Evolutionary conservation across 2,329 filamentous ascomycete genomes (phyloP), one percentile per base, ranked within the genome.

Genomic region (Colletotrichum tropicicola): DNA sequence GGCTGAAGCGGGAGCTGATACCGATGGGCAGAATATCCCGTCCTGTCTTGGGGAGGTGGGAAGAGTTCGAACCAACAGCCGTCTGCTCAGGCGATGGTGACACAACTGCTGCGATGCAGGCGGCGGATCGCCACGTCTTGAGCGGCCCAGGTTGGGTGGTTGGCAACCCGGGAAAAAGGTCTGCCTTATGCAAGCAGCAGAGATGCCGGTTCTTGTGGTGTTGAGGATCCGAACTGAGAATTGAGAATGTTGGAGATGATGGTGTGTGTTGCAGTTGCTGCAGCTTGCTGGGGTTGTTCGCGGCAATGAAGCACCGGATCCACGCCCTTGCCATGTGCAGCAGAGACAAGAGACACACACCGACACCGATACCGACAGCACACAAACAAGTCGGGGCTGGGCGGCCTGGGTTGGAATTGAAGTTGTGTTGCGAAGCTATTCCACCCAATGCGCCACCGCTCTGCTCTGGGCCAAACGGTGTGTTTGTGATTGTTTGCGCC

Each of bases 401-500:
- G n/a, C n/a, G n/a, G n/a, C n/a, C n/a, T n/a, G n/a, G n/a, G n/a
- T n/a, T n/a, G n/a, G n/a, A n/a, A n/a, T n/a, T n/a, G n/a, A n/a
- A n/a, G n/a, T n/a, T n/a, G n/a, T n/a, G n/a, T n/a, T n/a, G n/a
- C n/a, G n/a, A n/a, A n/a, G n/a, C n/a, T n/a, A n/a, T n/a, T n/a
- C n/a, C n/a, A n/a, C n/a, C n/a, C n/a, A n/a, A n/a, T n/a, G n/a
- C n/a, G n/a, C n/a, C n/a, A n/a, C n/a, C n/a, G n/a, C n/a, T n/a
- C n/a, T n/a, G n/a, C n/a, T n/a, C n/a, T n/a, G n/a, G n/a, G n/a
- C n/a, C n/a, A n/a, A n/a, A n/a, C n/a, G n/a, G 54, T 13, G 59
- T 37, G 54, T 39, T 58, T 32, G 47, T 30, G 47, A 47, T 49
- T 47, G 60, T 53, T 59, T 49, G 48, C 56, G 56, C 60, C 53